Percentiles rank a stretch among this genome's conserved stretches.
These are phyloP conservation scores for Daldinia caldariorum DNA, from an alignment of 495 filamentous ascomycete species.

Conservation along the genomic window DNA sequence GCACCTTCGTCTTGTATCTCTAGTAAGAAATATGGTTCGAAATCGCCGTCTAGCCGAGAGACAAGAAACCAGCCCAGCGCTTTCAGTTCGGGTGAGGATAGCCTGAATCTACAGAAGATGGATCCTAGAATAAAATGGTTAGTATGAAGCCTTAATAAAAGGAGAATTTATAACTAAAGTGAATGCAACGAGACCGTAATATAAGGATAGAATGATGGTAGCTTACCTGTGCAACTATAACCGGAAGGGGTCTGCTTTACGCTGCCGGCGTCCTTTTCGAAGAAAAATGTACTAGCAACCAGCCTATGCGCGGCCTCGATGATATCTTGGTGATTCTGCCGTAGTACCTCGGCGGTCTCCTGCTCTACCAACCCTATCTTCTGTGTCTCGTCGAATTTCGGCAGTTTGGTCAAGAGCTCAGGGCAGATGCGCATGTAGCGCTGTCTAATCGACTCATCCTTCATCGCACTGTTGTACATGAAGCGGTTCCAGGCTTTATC, in stretches of 20 bases:
- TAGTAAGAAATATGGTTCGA: constrained; percentile 51
- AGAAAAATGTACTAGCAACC: constrained; percentile 54
- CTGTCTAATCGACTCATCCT: constrained; percentile 25
- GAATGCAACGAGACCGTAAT: neutral
- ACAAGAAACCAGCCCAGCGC: constrained; percentile 46
- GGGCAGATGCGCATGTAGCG: constrained; percentile 50
- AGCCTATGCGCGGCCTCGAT: constrained; percentile 51
- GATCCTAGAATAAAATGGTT: constrained; percentile 31
- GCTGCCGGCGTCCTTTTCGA: constrained; percentile 45
- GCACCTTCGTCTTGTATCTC: constrained; percentile 38
- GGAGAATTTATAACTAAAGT: neutral
- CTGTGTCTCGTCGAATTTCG: constrained; percentile 43
- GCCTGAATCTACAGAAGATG: constrained; percentile 50
- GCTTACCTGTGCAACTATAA: constrained; percentile 47
- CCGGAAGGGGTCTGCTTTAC: constrained; percentile 41
- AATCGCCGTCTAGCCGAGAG: constrained; percentile 45
- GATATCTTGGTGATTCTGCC: constrained; percentile 38
- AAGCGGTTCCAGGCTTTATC: constrained; percentile 49
- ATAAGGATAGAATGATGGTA: neutral
- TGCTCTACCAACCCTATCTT: constrained; percentile 32
- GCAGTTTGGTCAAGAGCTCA: constrained; percentile 43
- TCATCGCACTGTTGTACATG: constrained; percentile 30
- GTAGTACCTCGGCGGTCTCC: constrained; percentile 34
- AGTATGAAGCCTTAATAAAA: neutral
- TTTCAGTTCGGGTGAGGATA: constrained; percentile 42